A percentile compares a stretch with the other conserved stretches of the same genome.
phyloP scores from a whole-genome alignment of 495 filamentous ascomycete genomes.

The Lasiosphaeria miniovina region DNA sequence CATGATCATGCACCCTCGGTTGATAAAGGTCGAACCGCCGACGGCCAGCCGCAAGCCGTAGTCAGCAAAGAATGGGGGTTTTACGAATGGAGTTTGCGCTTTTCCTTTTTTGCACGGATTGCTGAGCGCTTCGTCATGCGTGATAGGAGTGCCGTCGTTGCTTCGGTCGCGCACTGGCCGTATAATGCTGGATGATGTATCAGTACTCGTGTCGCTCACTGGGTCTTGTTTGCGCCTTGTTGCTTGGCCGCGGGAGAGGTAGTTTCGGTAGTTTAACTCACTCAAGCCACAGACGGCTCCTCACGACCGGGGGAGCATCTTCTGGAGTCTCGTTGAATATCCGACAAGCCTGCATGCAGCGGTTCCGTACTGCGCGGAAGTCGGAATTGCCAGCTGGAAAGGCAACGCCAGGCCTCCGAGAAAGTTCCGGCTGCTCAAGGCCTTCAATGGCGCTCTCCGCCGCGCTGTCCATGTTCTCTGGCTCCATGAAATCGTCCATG shows the following conservation, averaged over 20 bases:
- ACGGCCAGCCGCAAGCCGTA: conserved; percentile 35
- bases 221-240: too few species aligned
- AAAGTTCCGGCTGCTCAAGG: too few species aligned
- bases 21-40: conserved; percentile 35
- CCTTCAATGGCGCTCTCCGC: background rate
- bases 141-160: conserved; percentile 24
- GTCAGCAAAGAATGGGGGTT: conserved; percentile 35
- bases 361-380: conserved; percentile 32
- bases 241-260: too few species aligned
- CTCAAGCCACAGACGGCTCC: conserved; percentile 34
- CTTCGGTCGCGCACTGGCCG: conserved; percentile 28
- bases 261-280: conserved; percentile 16
- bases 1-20: conserved; percentile 35
- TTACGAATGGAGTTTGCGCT: conserved; percentile 34
- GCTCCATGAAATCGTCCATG: background rate
- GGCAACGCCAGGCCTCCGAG: conserved; percentile 5
- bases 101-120: conserved; percentile 23
- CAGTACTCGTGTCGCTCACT: background rate
- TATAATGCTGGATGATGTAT: conserved; percentile 26
- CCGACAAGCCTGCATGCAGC: conserved; percentile 32
- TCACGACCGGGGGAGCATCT: conserved; percentile 28
- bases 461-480: background rate
- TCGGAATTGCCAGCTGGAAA: conserved; percentile 37
- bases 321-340: conserved; percentile 35
- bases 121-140: conserved; percentile 35